Conservation (phyloP, 2,329 filamentous ascomycete genomes). For the Fusarium dimerum region DNA sequence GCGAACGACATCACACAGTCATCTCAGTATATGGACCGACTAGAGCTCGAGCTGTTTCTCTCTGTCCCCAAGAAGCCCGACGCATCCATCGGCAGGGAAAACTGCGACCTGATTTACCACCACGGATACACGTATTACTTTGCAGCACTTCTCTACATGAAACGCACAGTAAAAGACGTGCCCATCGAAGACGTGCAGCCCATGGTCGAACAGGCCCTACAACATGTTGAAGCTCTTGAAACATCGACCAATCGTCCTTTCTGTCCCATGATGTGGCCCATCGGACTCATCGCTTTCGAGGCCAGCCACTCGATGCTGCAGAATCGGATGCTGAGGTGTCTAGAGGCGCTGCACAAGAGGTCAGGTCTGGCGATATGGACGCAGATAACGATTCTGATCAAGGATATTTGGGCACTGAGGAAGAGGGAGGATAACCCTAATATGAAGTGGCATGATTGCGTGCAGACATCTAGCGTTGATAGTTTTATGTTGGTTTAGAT, state of each 20-base stretch:
- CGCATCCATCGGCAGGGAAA: conserved; percentile 11
- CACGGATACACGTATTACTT: conserved; percentile 28
- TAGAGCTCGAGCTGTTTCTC: conserved; percentile 24
- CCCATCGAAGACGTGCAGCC: conserved; percentile 23
- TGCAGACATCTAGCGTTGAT: conserved; percentile 20
- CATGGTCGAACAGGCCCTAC: conserved; percentile 24
- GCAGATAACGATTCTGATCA: conserved; percentile 17
- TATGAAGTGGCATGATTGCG: conserved; percentile 25
- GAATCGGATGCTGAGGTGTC: conserved; percentile 23
- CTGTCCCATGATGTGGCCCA: conserved; percentile 27
- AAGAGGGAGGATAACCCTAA: conserved; percentile 13
- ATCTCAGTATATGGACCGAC: conserved; percentile 15
- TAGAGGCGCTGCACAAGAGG: conserved; percentile 14
- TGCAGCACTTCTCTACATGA: conserved; percentile 26
- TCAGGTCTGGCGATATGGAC: conserved; percentile 24
- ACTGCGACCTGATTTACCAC: conserved; percentile 23
- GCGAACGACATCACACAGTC: conserved; percentile 3
- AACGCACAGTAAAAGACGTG: conserved; percentile 23
- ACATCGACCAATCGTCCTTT: conserved; percentile 16
- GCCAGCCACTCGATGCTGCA: conserved; percentile 12
- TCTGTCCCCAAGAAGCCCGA: conserved; percentile 19
- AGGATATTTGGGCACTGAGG: conserved; percentile 22
- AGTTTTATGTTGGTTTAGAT: conserved; percentile 25
- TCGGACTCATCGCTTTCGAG: conserved; percentile 26
- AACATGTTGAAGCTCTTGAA: conserved; percentile 21